Evolutionary conservation across 2,329 filamentous ascomycete genomes (phyloP).

Genomic region (Colletotrichum sp.): DNA sequence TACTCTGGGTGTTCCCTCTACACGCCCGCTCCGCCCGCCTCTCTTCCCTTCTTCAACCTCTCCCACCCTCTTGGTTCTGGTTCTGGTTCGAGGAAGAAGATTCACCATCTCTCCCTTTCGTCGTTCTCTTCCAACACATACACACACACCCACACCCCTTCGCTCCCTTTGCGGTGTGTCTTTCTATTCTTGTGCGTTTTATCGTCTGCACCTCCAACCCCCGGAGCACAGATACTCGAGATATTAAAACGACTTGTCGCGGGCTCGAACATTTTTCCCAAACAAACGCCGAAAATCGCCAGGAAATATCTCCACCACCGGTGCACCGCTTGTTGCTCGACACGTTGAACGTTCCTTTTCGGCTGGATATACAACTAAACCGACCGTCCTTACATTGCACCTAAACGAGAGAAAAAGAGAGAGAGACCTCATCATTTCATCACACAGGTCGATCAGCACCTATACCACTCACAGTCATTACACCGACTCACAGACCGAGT

Average conservation of each 20-base stretch:
- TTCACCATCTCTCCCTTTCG: not conserved
- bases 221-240: not conserved
- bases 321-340: not conserved
- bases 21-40: not conserved
- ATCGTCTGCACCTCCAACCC: not conserved
- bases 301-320: not conserved
- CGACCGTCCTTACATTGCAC: not conserved
- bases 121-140: not conserved
- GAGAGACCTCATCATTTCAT: not conserved
- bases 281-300: not conserved
- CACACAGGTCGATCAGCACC: not conserved
- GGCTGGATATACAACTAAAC: conserved; percentile 7
- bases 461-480: conserved; percentile 17
- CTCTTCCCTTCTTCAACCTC: not conserved
- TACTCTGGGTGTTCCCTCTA: conserved; percentile 8
- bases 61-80: not conserved
- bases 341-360: conserved; percentile 22
- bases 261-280: conserved; percentile 13
- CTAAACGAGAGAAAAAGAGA: not conserved
- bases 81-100: conserved; percentile 2
- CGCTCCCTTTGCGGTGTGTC: conserved; percentile 15
- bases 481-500: conserved; percentile 3
- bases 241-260: conserved; percentile 5
- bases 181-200: conserved; percentile 5
- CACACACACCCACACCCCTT: not conserved